phyloP scores from a whole-genome alignment of 1,284 basidiomycete genomes.

The Limonomyces culmigenus region DNA sequence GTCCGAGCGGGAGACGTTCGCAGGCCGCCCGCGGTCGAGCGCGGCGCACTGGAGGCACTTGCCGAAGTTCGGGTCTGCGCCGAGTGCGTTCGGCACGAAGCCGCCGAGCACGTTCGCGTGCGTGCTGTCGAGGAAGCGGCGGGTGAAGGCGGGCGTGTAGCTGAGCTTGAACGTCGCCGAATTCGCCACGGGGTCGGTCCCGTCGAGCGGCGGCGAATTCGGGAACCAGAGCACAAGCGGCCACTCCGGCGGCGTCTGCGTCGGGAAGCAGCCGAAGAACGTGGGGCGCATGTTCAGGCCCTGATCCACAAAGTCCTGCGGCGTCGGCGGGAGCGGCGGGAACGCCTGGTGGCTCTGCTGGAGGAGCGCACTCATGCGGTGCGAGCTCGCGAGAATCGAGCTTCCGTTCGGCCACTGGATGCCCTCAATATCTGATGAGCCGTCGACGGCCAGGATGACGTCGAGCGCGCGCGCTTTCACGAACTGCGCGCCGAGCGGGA shows the following conservation, averaged over 20 bases:
- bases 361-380: conserved; percentile 27
- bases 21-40: conserved; percentile 31
- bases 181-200: conserved; percentile 41
- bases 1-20: conserved; percentile 21
- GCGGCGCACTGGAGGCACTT: conserved; percentile 35
- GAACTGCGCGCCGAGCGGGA: conserved; percentile 48
- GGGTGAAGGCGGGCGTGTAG: conserved; percentile 28
- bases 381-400: conserved; percentile 20
- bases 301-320: conserved; percentile 36
- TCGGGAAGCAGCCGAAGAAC: conserved; percentile 62
- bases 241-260: conserved; percentile 27
- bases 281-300: conserved; percentile 56
- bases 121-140: conserved; percentile 35
- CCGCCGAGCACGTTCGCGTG: conserved; percentile 32
- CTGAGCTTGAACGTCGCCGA: conserved; percentile 32
- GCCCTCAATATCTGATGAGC: conserved; percentile 35
- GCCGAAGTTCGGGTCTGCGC: conserved; percentile 33
- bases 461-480: conserved; percentile 48
- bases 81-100: conserved; percentile 31
- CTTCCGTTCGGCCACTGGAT: conserved; percentile 52
- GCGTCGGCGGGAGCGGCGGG: conserved; percentile 38
- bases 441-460: conserved; percentile 54
- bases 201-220: conserved; percentile 42
- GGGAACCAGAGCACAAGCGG: conserved; percentile 48
- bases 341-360: conserved; percentile 39